Evolutionary conservation across 2,329 filamentous ascomycete species (phyloP).

Genomic region (Leptographium wingfieldii): DNA sequence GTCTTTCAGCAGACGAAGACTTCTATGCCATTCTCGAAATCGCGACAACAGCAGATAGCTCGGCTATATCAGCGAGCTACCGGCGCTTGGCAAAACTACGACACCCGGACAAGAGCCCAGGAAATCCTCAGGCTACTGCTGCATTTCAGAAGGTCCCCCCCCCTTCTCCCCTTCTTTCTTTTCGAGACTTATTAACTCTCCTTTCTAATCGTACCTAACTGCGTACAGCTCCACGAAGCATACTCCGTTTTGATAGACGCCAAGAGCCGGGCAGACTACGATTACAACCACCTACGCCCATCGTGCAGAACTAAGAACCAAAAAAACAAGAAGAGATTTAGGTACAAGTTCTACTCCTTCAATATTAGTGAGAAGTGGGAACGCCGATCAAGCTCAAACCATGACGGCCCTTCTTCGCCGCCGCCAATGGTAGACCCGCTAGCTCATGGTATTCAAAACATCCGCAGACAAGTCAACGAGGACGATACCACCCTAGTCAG

Average conservation of each 20-base stretch:
- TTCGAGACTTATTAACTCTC: background rate
- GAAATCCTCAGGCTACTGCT: conserved; percentile 14
- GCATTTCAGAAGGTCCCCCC: conserved; percentile 13
- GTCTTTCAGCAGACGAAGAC: conserved; percentile 1
- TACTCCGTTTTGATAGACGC: conserved; percentile 13
- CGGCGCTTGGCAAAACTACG: conserved; percentile 12
- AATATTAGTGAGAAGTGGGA: background rate
- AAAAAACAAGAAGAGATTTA: background rate
- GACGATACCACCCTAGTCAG: background rate
- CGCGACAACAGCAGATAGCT: conserved; percentile 3
- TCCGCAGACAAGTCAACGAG: conserved; percentile 1
- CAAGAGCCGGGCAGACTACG: conserved; percentile 5
- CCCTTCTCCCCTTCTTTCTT: background rate
- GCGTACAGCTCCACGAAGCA: conserved; percentile 12
- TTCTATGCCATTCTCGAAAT: conserved; percentile 16
- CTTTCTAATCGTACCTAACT: background rate
- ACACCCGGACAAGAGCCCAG: conserved; percentile 16
- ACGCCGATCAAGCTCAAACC: background rate
- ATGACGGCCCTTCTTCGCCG: background rate
- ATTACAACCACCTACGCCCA: background rate
- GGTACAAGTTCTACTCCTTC: background rate
- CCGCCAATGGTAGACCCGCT: conserved; percentile 3
- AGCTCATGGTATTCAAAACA: conserved; percentile 5
- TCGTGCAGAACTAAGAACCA: too few relatives aligned
- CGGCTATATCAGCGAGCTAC: conserved; percentile 12